Percentiles rank a stretch among this genome's conserved stretches.
Conservation (phyloP, 75 land plant species). For the Cupressus sempervirens region DNA sequence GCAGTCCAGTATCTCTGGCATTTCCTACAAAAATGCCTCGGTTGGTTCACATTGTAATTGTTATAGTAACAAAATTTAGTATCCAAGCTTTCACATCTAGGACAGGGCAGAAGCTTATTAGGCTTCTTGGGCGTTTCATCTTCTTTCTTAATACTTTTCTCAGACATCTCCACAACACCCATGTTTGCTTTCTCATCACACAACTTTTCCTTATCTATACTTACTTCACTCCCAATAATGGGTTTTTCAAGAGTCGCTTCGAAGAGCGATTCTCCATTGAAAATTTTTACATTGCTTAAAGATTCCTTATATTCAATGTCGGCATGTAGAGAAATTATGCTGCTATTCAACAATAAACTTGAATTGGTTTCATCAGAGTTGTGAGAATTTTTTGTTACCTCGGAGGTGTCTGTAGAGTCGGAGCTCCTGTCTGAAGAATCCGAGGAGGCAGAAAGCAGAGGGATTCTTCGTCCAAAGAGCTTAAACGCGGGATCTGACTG, state of each 20-base stretch:
- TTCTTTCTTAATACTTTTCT: background rate
- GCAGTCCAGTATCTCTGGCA: conserved; percentile 64
- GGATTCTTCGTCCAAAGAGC: conserved; percentile 9
- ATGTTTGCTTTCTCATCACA: background rate
- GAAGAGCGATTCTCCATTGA: background rate
- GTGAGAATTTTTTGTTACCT: background rate
- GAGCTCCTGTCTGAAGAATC: background rate
- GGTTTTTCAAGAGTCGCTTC: background rate
- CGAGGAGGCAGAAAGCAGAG: background rate
- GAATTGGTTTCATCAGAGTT: background rate
- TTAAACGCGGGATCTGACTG: conserved; percentile 5
- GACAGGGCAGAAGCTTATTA: conserved; percentile 59
- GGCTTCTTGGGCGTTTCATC: conserved; percentile 36
- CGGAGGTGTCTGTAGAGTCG: background rate
- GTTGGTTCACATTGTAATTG: conserved; percentile 53
- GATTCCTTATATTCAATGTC: background rate
- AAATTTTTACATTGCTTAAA: background rate
- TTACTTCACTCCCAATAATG: background rate
- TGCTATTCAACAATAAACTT: background rate
- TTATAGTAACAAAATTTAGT: conserved; percentile 65
- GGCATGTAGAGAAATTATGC: background rate
- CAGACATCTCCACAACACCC: background rate
- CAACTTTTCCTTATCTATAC: background rate
- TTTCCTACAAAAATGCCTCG: conserved; percentile 55
- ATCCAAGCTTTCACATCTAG: conserved; percentile 59